Base-by-base conservation (phyloP, 768 basidiomycete genomes). In the Porphyrellus cyaneotinctus region DNA sequence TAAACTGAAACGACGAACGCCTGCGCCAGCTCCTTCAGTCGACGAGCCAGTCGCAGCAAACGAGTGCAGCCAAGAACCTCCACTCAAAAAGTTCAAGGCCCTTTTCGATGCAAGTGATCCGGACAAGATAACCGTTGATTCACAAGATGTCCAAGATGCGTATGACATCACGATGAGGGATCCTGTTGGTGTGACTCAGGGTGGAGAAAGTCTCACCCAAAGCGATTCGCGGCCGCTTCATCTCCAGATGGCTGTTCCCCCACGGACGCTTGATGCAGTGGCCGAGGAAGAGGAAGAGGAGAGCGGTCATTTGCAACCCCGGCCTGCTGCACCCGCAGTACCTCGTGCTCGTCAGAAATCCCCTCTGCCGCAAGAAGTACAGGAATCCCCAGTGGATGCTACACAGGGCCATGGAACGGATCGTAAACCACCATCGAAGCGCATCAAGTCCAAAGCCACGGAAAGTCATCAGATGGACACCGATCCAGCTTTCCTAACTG, bases 401-500 rank as follows among this genome's bases (percentile, higher is more conserved):
- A 18, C 36, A 1, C 64, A 31, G 76, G 77, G 17, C 71, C 74
- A 13, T n/a, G 48, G 42, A 28, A 23, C 14, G 24, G 41, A 4
- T 36, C 35, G 44, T 20, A 51, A 48, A 39, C 17, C 42, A 6
- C 39, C 47, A 10, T 47, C 53, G 11, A 61, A 60, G 39, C 50
- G 31, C 14, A 35, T 46, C 53, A 56, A 57, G 37, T 24, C 57
- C 9, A 55, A 43, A 38, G 26, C 43, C 0, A 9, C 26, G 7
- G 48, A 53, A 18, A 43, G 37, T 22, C 51, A 56, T 22, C 39
- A 35, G 5, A 37, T 70, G 1, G 88, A 91, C 62, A 81, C 72
- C n/a, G 88, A 90, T 58, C 72, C 71, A 2, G 79, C 75, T 0
- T 89, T 90, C 63, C 71, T 90, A 26, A 84, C 82, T 53, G 88